phyloP scores from a whole-genome alignment of 106 monocot species.

The Dioscorea zingiberensis region DNA sequence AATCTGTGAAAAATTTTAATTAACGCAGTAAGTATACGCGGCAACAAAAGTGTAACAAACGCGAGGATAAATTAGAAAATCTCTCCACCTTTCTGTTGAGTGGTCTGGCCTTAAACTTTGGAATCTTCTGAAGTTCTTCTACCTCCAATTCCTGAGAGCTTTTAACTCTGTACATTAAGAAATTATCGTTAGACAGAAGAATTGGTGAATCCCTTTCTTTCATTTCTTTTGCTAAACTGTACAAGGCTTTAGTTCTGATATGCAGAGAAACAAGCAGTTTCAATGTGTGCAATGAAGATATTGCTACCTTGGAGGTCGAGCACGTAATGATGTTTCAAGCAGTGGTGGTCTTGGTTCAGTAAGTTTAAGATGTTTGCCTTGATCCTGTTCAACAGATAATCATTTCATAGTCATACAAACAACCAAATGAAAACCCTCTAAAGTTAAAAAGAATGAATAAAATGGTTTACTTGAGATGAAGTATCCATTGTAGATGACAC shows the following conservation, averaged over 20 bases:
- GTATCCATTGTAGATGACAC: slow-evolving; percentile 32
- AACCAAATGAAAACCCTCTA: neutral
- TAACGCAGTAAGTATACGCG: neutral
- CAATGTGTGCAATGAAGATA: neutral
- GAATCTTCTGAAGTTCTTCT: slow-evolving; percentile 79
- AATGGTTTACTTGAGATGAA: slow-evolving; percentile 31
- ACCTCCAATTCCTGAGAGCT: slow-evolving; percentile 70
- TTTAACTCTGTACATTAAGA: slow-evolving; percentile 43
- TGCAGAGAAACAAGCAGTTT: neutral
- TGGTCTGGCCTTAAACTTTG: slow-evolving; percentile 94
- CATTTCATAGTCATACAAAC: no score
- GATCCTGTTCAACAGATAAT: slow-evolving; percentile 36
- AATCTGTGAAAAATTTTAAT: slow-evolving; percentile 40
- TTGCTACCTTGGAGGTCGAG: slow-evolving; percentile 65
- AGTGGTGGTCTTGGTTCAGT: slow-evolving; percentile 69
- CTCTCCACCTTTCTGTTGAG: slow-evolving; percentile 69
- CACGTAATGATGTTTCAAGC: slow-evolving; percentile 72
- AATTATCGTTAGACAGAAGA: neutral
- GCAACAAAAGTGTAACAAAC: neutral
- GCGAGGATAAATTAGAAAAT: neutral
- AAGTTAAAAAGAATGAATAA: neutral
- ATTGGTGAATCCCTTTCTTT: no score
- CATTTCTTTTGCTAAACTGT: no score
- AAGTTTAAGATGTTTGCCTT: slow-evolving; percentile 45
- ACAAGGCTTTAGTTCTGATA: no score